Conservation (phyloP, 371 early-diverging fungal genomes). For the Umbelopsis sp. region DNA sequence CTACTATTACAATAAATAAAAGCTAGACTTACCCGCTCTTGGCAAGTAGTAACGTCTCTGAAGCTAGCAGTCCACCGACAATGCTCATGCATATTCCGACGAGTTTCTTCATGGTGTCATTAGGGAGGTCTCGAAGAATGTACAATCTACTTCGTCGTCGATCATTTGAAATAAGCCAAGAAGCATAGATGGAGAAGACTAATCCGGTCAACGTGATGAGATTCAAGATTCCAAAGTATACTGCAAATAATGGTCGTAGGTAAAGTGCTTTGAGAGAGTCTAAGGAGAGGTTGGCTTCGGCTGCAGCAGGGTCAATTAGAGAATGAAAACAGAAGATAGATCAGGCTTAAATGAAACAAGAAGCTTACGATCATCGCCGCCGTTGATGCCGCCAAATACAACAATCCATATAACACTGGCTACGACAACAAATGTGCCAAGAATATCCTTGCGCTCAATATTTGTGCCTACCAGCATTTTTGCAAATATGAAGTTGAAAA, state of each 20-base stretch:
- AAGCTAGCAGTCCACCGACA: constrained; percentile 47
- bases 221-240: constrained; percentile 50
- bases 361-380: constrained; percentile 31
- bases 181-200: constrained; percentile 38
- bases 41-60: constrained; percentile 51
- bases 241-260: constrained; percentile 36
- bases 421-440: constrained; percentile 53
- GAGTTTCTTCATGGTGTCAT: constrained; percentile 29
- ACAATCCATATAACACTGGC: constrained; percentile 50
- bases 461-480: constrained; percentile 51
- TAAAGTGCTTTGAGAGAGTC: constrained; percentile 41
- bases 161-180: constrained; percentile 34
- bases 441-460: constrained; percentile 46
- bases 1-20: too few species aligned
- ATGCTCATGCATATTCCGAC: constrained; percentile 50
- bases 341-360: not conserved
- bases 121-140: constrained; percentile 20
- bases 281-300: constrained; percentile 42
- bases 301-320: not conserved
- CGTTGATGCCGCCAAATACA: constrained; percentile 47
- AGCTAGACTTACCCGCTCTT: constrained; percentile 38
- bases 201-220: constrained; percentile 34
- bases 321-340: not conserved
- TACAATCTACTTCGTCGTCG: constrained; percentile 11
- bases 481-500: constrained; percentile 61